These are phyloP conservation scores for Cladochytrium replicatum DNA, from an alignment of 192 early-diverging fungal genomes.

Conservation along the genomic window DNA sequence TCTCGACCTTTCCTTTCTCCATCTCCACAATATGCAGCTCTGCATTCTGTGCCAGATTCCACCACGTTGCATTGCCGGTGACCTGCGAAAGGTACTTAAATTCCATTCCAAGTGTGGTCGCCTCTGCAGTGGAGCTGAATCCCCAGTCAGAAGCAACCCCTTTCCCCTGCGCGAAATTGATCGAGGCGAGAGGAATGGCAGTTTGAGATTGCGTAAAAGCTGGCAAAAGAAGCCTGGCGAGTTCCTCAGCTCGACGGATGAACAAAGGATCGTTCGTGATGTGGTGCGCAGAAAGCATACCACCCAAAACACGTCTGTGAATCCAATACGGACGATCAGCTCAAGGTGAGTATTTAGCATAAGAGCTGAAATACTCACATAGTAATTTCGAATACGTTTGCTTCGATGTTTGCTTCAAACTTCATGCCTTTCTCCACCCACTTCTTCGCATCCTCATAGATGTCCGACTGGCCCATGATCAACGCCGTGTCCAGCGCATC, in stretches of 20 bases:
- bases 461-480: slow-evolving; percentile 60
- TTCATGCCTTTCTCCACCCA: slow-evolving; percentile 51
- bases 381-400: slow-evolving; percentile 3
- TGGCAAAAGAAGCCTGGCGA: slow-evolving; percentile 52
- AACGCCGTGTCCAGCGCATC: slow-evolving; percentile 79
- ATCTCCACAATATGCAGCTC: slow-evolving; percentile 45
- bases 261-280: slow-evolving; percentile 56
- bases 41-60: slow-evolving; percentile 58
- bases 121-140: slow-evolving; percentile 60
- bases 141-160: slow-evolving; percentile 43
- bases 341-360: too few species aligned
- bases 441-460: slow-evolving; percentile 58
- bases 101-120: slow-evolving; percentile 76
- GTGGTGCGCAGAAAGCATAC: slow-evolving; percentile 65
- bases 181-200: slow-evolving; percentile 53
- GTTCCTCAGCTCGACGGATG: slow-evolving; percentile 56
- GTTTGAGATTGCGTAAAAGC: slow-evolving; percentile 51
- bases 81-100: slow-evolving; percentile 72
- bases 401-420: slow-evolving; percentile 46
- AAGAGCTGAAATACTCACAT: neutral
- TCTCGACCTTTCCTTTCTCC: slow-evolving; percentile 35
- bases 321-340: too few species aligned
- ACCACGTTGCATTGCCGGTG: slow-evolving; percentile 66
- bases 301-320: slow-evolving; percentile 66
- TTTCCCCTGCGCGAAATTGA: slow-evolving; percentile 38